Base-by-base conservation (phyloP, 1,284 basidiomycete species). In the Meripilus lineatus region DNA sequence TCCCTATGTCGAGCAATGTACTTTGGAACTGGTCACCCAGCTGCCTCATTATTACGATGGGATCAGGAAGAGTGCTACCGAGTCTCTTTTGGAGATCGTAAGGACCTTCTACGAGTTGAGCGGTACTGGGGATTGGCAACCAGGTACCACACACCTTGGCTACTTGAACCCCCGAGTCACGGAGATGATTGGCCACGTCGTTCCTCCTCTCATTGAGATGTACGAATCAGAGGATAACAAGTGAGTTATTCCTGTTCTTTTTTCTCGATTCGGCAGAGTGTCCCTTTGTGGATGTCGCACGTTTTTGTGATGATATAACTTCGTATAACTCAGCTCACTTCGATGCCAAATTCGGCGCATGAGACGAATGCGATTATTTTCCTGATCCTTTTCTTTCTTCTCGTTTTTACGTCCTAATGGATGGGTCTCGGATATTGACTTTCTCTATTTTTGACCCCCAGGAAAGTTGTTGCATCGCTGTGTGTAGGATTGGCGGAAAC, bases 201-300 rank as follows among this genome's bases (percentile, higher is more conserved):
- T 98, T 37, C 79, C 79, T 7, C 75, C 81, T 36, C 75, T 99
- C 34, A 66, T 98, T 53, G 89, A 93, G 49, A 84, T 93, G 76
- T 97, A 92, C 71, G 85, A 89, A 62, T 83, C 84, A 7, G 95
- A 99, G 68, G 96, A 99, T 60, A 94, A 98, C 74, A 94, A 96
- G 94, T 97, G 61, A 75, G 94, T 84, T 1, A 40, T 40, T n/a
- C 38, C 43, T 50, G 42, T 25, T 17, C 33, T 42, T 37, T 38
- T 44, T 17, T 46, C 39, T 42, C 32, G 21, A 15, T 40, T n/a
- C n/a, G n/a, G n/a, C n/a, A n/a, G n/a, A n/a, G n/a, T n/a, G n/a
- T 38, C 32, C 44, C 45, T 42, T 22, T 37, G 15, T 32, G 50
- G 51, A 43, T 47, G 49, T 14, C 38, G 5, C 39, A 11, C 32